Evolutionary conservation across 345 rosid genomes (phyloP), one percentile per base, ranked within the genome.

Genomic region (Lepidium sativum): DNA sequence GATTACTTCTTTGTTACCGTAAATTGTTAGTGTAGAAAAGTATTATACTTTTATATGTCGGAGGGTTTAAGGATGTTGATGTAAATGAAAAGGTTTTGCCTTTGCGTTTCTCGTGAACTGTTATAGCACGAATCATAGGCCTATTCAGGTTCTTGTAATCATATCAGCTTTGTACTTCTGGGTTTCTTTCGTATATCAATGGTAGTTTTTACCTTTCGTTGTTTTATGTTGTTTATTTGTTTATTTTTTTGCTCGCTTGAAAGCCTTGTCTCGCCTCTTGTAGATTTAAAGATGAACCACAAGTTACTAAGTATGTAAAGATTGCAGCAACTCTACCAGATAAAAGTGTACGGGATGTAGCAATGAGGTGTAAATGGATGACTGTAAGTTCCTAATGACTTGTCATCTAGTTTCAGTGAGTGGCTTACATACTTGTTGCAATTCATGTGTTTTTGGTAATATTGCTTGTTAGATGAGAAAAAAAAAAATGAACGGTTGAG

Each of bases 341-440:
- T 71, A 94, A 94, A 79, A 83, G 92, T 52, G 97, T 94, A 4
- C 84, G 99, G n/a, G 99, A 94, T 78, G 99, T 94, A 68, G 99
- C 99, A 31, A 70, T 94, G 86, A 83, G 99, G 87, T 88, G 97
- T 74, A 83, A 92, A 71, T 94, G 99, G 77, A 73, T 73, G 77
- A 60, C 63, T 58, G 77, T 73, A 67, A 67, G 57, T 11, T 53
- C 40, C 13, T 35, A 37, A 7, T 1, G 10, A 41, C 12, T 66
- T 51, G 6, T 32, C 40, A 21, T 6, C 33, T 9, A 33, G 14
- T 49, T 56, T 48, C 6, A 56, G 1, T 31, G 29, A 31, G 43
- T 4, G 25, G 29, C 11, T 29, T 54, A 11, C 61, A 34, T 62
- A 8, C 20, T 54, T 70, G 40, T 18, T 47, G 15, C 16, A 14